These are phyloP conservation scores for Metarhizium robertsii DNA, from an alignment of 2,329 filamentous ascomycete species.

Conservation along the genomic window DNA sequence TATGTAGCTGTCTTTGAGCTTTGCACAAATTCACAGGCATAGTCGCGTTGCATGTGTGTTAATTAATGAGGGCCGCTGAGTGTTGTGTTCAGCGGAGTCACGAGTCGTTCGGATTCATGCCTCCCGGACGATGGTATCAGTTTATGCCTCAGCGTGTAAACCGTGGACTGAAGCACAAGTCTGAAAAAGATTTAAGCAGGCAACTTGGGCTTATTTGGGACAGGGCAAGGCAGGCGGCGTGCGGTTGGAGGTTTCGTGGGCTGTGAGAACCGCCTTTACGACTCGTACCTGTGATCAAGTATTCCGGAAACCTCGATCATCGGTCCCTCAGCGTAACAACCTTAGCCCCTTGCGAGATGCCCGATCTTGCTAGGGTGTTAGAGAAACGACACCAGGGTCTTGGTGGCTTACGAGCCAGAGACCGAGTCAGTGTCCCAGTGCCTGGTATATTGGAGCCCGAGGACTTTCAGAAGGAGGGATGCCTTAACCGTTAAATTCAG, in stretches of 20 bases:
- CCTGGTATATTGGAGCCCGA: conserved; percentile 2
- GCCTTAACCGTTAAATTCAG: neutral
- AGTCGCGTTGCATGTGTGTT: conserved; percentile 1
- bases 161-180: neutral
- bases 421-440: conserved; percentile 11
- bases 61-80: neutral
- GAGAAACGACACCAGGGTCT: conserved; percentile 32
- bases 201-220: conserved; percentile 6
- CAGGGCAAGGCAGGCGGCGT: conserved; percentile 9
- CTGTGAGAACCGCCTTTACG: conserved; percentile 27
- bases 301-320: conserved; percentile 29
- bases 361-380: conserved; percentile 20
- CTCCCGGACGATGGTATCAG: conserved; percentile 11
- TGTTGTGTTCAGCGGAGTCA: conserved; percentile 15
- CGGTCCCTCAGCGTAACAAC: conserved; percentile 29
- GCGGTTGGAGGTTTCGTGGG: conserved; percentile 14
- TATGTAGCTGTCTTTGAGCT: neutral
- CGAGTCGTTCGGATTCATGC: conserved; percentile 20
- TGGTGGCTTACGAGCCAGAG: conserved; percentile 16
- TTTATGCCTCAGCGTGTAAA: conserved; percentile 15
- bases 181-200: neutral
- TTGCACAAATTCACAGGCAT: conserved; percentile 1
- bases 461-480: neutral
- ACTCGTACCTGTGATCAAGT: conserved; percentile 26
- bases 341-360: conserved; percentile 25